Conservation (phyloP, 2,329 filamentous ascomycete genomes). For the Penicillium freii region DNA sequence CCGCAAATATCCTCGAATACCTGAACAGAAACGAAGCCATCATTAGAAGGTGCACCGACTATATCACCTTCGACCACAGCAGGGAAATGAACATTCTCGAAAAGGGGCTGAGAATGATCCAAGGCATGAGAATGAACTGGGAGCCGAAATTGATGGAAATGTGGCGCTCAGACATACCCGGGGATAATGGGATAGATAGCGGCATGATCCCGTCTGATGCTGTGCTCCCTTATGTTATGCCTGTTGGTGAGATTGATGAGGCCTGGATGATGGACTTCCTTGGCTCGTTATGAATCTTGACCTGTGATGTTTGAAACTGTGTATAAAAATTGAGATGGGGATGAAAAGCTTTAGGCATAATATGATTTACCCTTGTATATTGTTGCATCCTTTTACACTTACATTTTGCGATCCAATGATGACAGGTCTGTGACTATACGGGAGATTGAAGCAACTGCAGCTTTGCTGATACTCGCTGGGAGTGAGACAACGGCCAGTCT, state of each 20-base stretch:
- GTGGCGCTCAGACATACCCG: slow-evolving; percentile 16
- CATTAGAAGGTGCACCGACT: slow-evolving; percentile 14
- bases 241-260: slow-evolving; percentile 21
- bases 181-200: not conserved
- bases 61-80: not conserved
- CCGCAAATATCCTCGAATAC: slow-evolving; percentile 24
- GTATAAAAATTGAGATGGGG: not conserved
- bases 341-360: not conserved
- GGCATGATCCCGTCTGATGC: slow-evolving; percentile 6
- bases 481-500: slow-evolving; percentile 48
- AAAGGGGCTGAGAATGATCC: slow-evolving; percentile 19
- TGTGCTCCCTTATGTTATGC: slow-evolving; percentile 12
- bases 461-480: slow-evolving; percentile 44
- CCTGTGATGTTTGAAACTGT: not conserved
- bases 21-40: slow-evolving; percentile 18
- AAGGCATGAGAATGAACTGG: slow-evolving; percentile 20
- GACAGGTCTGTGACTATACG: slow-evolving; percentile 24
- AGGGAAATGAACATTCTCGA: slow-evolving; percentile 18
- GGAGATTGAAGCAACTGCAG: slow-evolving; percentile 42
- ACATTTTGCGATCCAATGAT: slow-evolving; percentile 37
- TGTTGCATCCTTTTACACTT: slow-evolving; percentile 32
- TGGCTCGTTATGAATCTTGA: slow-evolving; percentile 15
- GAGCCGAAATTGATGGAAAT: slow-evolving; percentile 23
- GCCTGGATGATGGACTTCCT: slow-evolving; percentile 26
- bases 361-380: not conserved